These are phyloP conservation scores for Leishmania mexicana DNA, from an alignment of 208 protist species.

Conservation along the genomic window DNA sequence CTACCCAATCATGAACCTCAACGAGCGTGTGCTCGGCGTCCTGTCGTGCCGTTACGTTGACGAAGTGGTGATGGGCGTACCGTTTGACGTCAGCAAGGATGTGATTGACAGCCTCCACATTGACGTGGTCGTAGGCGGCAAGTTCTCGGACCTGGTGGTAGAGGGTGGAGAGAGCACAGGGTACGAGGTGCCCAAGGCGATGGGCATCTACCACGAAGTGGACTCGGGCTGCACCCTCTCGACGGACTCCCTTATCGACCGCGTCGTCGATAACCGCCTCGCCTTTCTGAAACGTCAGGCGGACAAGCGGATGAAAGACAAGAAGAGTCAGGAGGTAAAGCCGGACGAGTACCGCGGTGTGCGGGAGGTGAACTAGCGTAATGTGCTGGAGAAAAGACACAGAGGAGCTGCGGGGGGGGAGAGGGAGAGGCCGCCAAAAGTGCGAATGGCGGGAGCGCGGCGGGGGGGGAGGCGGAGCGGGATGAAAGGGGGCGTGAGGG, in stretches of 20 bases:
- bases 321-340: constrained; percentile 45
- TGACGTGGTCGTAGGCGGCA: constrained; percentile 88
- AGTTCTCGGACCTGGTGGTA: constrained; percentile 32
- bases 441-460: not conserved
- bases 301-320: constrained; percentile 76
- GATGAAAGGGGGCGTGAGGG: no score
- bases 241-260: constrained; percentile 80
- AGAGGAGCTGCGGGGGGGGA: no score
- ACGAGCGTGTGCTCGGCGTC: constrained; percentile 97
- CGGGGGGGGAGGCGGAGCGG: not conserved
- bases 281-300: constrained; percentile 75
- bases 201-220: constrained; percentile 87
- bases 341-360: constrained; percentile 76
- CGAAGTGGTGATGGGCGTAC: constrained; percentile 98
- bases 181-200: constrained; percentile 72
- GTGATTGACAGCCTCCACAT: constrained; percentile 92
- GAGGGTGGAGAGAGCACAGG: constrained; percentile 13
- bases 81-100: constrained; percentile 91
- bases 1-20: constrained; percentile 99
- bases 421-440: not conserved
- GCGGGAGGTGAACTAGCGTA: constrained; percentile 45
- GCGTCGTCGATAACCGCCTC: constrained; percentile 74
- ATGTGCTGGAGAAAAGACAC: no score
- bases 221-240: constrained; percentile 62
- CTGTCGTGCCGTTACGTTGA: constrained; percentile 97